Base-by-base conservation (phyloP, 768 basidiomycete genomes). In the Chalciporus sphaerocephalus region DNA sequence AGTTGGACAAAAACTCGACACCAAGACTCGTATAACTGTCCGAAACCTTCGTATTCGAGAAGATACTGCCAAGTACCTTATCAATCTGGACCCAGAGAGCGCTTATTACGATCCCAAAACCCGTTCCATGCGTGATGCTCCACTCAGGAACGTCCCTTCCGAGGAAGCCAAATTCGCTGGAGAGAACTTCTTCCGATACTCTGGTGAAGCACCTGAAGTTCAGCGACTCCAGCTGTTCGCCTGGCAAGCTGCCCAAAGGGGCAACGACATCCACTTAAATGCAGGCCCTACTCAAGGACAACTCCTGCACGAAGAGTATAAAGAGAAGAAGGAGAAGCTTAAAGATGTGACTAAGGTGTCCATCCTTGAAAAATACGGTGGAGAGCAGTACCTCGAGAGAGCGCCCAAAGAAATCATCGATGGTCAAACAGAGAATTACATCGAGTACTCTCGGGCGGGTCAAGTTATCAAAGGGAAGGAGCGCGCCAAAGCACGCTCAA, bases 21-120 rank as follows among this genome's bases (percentile, higher is more conserved):
- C 94, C 13, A 98, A 99, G 71, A 96, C 93, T 17, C 87, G 96
- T 43, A 94, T 99, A 46, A 98, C 96, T 15, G 96, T 99, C 49
- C 83, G 96, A 50, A 98, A 99, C 69, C 73, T 99, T 58, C 89
- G 96, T 72, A 98, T 99, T 55, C 86, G 96, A 61, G 96, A 99
- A 69, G 96, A 99, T 64, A 98, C 95, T 1, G 96, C 96, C 9
- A 99, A 99, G 65, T 99, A 99, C 64, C 79, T 99, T 60, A 88
- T 95, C 66, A 99, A 98, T 64, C 66, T 99, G 65, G 93, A 98
- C 66, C 87, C 87, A 1, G 85, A 91, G 0, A 92, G 89, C 57
- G 96, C 96, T 8, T 97, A 98, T 71, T 99, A 99, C 62, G 96
- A 99, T 61, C 96, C 96, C 38, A 99, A 99, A 73, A 98, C 96